Conservation (phyloP, 1,284 basidiomycete species). For the Pseudozyma thailandica region DNA sequence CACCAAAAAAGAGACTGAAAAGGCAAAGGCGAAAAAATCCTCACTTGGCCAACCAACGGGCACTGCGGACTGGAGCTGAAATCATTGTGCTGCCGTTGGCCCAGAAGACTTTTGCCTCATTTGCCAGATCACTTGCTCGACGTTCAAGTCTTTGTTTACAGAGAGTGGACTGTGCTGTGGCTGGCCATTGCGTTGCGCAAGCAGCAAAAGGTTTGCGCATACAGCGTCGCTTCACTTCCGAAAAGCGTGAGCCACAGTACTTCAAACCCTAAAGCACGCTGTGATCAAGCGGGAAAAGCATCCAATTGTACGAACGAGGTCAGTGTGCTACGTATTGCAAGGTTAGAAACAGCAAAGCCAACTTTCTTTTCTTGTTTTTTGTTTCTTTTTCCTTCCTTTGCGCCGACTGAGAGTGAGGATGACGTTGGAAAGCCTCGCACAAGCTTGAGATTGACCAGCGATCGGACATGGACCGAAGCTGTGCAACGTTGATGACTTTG, state of each 20-base stretch:
- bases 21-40: conserved; percentile 8
- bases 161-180: no score
- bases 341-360: conserved; percentile 6
- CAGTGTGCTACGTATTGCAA: conserved; percentile 4
- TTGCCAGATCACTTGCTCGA: background rate
- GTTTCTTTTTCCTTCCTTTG: no score
- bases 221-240: conserved; percentile 11
- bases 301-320: conserved; percentile 1
- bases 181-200: background rate
- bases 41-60: conserved; percentile 11
- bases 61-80: background rate
- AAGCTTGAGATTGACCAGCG: conserved; percentile 1
- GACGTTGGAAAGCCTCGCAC: conserved; percentile 5
- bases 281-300: background rate
- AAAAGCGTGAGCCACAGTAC: conserved; percentile 11
- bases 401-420: no score
- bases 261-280: conserved; percentile 9
- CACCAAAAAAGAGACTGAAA: conserved; percentile 11
- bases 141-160: no score
- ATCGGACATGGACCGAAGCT: conserved; percentile 8
- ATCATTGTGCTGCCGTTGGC: conserved; percentile 2
- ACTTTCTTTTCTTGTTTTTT: no score
- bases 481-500: background rate
- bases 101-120: conserved; percentile 8
- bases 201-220: conserved; percentile 4